phyloP scores from a whole-genome alignment of 2,329 filamentous ascomycete genomes.

The Fusarium clavum region DNA sequence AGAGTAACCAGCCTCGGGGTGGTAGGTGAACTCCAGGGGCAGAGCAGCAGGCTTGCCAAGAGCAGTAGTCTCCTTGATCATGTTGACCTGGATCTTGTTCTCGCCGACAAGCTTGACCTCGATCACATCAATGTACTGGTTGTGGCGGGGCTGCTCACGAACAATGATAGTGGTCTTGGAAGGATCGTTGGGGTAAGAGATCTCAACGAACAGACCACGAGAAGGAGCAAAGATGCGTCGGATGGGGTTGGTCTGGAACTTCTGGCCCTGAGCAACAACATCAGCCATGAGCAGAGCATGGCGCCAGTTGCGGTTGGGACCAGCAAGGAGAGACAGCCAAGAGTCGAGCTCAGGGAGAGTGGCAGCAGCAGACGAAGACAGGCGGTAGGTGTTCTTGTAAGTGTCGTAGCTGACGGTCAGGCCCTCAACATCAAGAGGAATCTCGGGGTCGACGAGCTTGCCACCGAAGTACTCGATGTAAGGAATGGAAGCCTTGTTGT shows the following conservation, averaged over 20 bases:
- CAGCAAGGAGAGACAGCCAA: slow-evolving; percentile 91
- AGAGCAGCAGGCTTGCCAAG: slow-evolving; percentile 85
- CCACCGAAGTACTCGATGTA: slow-evolving; percentile 96
- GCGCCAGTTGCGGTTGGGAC: slow-evolving; percentile 88
- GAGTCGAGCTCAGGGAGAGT: slow-evolving; percentile 81
- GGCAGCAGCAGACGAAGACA: slow-evolving; percentile 79
- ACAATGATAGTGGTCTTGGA: slow-evolving; percentile 86
- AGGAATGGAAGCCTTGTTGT: slow-evolving; percentile 80
- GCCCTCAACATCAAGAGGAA: slow-evolving; percentile 84
- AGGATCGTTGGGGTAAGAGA: slow-evolving; percentile 83
- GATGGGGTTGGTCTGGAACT: slow-evolving; percentile 97
- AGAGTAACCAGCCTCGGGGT: slow-evolving; percentile 96
- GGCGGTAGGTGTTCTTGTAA: slow-evolving; percentile 84
- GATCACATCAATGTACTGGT: slow-evolving; percentile 88
- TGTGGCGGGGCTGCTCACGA: slow-evolving; percentile 86
- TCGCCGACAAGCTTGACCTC: slow-evolving; percentile 81
- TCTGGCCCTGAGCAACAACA: slow-evolving; percentile 92
- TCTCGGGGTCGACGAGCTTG: slow-evolving; percentile 78
- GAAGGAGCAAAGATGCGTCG: slow-evolving; percentile 89
- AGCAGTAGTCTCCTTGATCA: slow-evolving; percentile 94
- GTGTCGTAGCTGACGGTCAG: slow-evolving; percentile 83
- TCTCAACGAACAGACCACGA: slow-evolving; percentile 89
- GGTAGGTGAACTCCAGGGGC: slow-evolving; percentile 90
- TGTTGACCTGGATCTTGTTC: slow-evolving; percentile 85
- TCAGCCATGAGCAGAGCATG: slow-evolving; percentile 95